A percentile compares a stretch with the other conserved stretches of the same genome.
Evolutionary conservation across 768 basidiomycete genomes (phyloP).

Genomic region (Lyophyllum shimeji): DNA sequence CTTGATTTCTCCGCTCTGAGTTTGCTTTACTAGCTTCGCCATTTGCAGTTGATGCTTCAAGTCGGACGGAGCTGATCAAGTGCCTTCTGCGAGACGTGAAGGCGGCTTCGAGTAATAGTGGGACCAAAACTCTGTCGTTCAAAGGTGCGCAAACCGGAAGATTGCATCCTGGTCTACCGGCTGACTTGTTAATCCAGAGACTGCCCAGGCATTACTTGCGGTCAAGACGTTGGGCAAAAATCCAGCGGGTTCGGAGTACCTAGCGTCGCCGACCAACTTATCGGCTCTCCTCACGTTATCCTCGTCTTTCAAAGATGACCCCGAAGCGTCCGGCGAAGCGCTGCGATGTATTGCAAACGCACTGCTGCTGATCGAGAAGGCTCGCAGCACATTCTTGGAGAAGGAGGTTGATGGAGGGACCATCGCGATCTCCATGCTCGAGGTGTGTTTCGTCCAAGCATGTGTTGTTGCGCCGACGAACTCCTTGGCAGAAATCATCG

Average conservation of each 20-base stretch:
- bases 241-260: constrained; percentile 62
- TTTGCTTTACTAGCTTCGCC: constrained; percentile 33
- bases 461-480: constrained; percentile 3
- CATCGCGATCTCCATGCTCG: constrained; percentile 52
- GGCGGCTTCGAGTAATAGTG: constrained; percentile 22
- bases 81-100: constrained; percentile 61
- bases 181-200: constrained; percentile 46
- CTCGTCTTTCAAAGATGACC: constrained; percentile 52
- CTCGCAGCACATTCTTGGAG: constrained; percentile 55
- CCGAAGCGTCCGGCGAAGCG: constrained; percentile 65
- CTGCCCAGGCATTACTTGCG: constrained; percentile 62
- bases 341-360: constrained; percentile 80
- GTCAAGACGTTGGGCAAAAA: constrained; percentile 77
- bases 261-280: constrained; percentile 57
- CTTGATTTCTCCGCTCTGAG: neutral
- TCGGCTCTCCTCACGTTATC: constrained; percentile 53
- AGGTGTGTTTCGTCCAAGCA: constrained; percentile 39
- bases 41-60: constrained; percentile 43
- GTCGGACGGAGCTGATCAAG: constrained; percentile 57
- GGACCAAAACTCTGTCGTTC: constrained; percentile 47
- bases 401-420: constrained; percentile 66
- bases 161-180: neutral
- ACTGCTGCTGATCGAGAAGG: constrained; percentile 64
- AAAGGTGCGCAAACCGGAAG: constrained; percentile 47
- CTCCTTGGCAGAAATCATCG: constrained; percentile 52